Evolutionary conservation across 805 yeast genomes (phyloP).

Genomic region (Phaffomyces thermotolerans): DNA sequence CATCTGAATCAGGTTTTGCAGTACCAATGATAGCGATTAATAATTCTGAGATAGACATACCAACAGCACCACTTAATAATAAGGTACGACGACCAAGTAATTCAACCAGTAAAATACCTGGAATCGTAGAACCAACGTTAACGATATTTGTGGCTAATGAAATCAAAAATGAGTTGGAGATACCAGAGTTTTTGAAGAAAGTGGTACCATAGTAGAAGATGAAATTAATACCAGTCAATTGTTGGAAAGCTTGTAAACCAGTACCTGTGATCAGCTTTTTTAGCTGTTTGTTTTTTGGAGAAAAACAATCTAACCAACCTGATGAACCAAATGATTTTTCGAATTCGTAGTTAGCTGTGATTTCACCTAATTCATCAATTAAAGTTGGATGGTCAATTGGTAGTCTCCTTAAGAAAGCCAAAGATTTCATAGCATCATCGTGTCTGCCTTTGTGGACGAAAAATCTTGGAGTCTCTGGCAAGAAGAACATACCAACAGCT

Average conservation of each 20-base stretch:
- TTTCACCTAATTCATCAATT: conserved; percentile 40
- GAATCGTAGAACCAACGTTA: conserved; percentile 42
- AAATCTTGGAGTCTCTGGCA: conserved; percentile 77
- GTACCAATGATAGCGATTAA: conserved; percentile 46
- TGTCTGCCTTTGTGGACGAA: conserved; percentile 48
- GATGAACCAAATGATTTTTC: conserved; percentile 29
- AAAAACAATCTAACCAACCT: conserved; percentile 30
- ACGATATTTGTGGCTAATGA: conserved; percentile 38
- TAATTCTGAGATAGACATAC: conserved; percentile 57
- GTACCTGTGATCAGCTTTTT: conserved; percentile 40
- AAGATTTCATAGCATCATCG: conserved; percentile 48
- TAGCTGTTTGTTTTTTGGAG: conserved; percentile 30
- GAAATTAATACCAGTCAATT: conserved; percentile 66
- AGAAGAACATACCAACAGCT: conserved; percentile 51
- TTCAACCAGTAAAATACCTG: conserved; percentile 51
- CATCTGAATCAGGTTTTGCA: conserved; percentile 19
- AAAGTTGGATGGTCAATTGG: conserved; percentile 38
- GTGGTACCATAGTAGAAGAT: conserved; percentile 65
- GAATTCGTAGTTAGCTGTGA: conserved; percentile 40
- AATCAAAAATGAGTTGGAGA: conserved; percentile 38
- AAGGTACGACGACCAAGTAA: conserved; percentile 58
- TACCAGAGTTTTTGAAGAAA: conserved; percentile 47
- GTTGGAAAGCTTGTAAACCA: conserved; percentile 46
- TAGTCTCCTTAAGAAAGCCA: conserved; percentile 47
- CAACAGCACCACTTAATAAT: conserved; percentile 53